Base-by-base conservation (phyloP, 805 yeast species). In the Metschnikowia peoriensis region DNA sequence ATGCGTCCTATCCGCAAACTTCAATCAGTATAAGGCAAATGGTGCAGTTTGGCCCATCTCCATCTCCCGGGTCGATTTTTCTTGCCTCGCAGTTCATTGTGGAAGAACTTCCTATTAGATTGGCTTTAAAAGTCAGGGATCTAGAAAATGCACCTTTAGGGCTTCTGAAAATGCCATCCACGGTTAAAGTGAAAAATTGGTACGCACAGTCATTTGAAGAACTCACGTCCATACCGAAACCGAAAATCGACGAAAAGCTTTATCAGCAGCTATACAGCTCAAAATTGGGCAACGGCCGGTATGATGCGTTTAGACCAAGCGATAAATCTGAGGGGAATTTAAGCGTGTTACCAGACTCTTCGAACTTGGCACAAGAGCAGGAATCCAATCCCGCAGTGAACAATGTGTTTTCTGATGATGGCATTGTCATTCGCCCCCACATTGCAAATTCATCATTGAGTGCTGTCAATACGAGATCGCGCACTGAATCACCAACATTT, bases 171-270 rank as follows among this genome's bases (percentile, higher is more conserved):
- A 85, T 85, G 83, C 89, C 90, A 1, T 83, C 90, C 2, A 89
- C 92, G 46, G 73, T 80, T 47, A 79, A 84, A 57, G 97, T 90
- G 15, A 80, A 85, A 54, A 83, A 89, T 65, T 91, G 97, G 97
- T 91, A 90, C 66, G 92, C 92, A 1, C 94, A 89, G 66, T 85
- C 93, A 8, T 91, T 91, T 67, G 91, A 89, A 61, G 93, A 90
- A 64, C 77, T 90, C 58, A 82, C 86, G n/a, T 67, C 77, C 11
- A 69, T 91, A 41, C 81, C 83, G 11, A 78, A 79, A 52, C 93
- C 93, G 1, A 63, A 62, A 34, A 72, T 85, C 43, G 71, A 73
- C 44, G 73, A 66, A 15, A 77, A 76, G 44, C 66, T 79, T 55
- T 66, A 66, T 38, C 64, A 68, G 53, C 56, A 77, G 54, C 66